A percentile compares a stretch with the other conserved stretches of the same genome.
phyloP scores from a whole-genome alignment of 805 yeast species.

The Saccharomycopsis javanensis region DNA sequence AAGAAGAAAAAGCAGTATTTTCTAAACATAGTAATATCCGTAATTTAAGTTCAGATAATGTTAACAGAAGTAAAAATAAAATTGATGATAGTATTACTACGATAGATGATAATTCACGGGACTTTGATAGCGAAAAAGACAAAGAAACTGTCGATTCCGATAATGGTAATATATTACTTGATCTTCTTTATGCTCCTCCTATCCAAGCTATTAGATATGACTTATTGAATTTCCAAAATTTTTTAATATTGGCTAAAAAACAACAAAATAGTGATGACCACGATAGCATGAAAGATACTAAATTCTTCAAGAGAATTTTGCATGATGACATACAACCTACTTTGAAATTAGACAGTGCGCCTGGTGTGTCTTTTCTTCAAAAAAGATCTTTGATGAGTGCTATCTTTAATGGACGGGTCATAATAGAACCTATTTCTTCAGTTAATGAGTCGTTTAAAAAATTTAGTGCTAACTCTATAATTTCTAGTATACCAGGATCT shows the following conservation, averaged over 20 bases:
- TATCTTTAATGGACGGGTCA: slow-evolving; percentile 70
- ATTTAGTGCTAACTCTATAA: slow-evolving; percentile 17
- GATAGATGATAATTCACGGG: slow-evolving; percentile 28
- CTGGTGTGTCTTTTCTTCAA: slow-evolving; percentile 53
- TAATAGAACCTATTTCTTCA: slow-evolving; percentile 80
- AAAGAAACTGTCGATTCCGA: background rate
- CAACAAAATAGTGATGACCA: slow-evolving; percentile 13
- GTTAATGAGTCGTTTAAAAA: slow-evolving; percentile 50
- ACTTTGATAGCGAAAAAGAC: slow-evolving; percentile 15
- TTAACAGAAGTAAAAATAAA: background rate
- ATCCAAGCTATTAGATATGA: slow-evolving; percentile 35
- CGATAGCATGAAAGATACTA: slow-evolving; percentile 30
- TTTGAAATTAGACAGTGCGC: slow-evolving; percentile 51
- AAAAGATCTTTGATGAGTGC: slow-evolving; percentile 53
- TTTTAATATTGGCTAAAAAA: slow-evolving; percentile 28
- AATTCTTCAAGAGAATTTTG: slow-evolving; percentile 55
- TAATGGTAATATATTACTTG: background rate
- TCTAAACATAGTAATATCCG: slow-evolving; percentile 2
- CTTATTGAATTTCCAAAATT: slow-evolving; percentile 30
- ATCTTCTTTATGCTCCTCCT: slow-evolving; percentile 32
- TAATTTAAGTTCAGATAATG: slow-evolving; percentile 18
- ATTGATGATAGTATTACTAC: background rate
- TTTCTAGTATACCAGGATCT: slow-evolving; percentile 17
- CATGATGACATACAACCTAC: slow-evolving; percentile 75
- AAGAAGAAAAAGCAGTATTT: slow-evolving; percentile 25